Conservation (phyloP, 352 stramenopile genomes). For the Phytophthora capsici region DNA sequence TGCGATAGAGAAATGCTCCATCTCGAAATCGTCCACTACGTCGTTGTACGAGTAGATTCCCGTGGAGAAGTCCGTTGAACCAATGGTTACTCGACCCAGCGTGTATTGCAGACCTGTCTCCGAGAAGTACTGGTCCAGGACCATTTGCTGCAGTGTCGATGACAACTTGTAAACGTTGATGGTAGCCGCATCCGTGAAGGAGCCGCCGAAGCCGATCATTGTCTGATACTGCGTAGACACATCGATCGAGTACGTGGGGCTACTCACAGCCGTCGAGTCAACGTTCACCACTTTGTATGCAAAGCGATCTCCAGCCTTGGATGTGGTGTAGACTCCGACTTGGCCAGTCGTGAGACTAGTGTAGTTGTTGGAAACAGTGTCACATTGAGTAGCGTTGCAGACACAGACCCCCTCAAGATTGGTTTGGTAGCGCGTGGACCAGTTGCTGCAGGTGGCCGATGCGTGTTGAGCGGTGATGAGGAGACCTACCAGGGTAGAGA, state of each 20-base stretch:
- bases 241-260: slow-evolving; percentile 58
- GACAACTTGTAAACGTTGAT: slow-evolving; percentile 84
- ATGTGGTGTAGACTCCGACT: slow-evolving; percentile 54
- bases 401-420: slow-evolving; percentile 58
- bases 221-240: slow-evolving; percentile 67
- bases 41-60: slow-evolving; percentile 89
- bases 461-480: slow-evolving; percentile 15
- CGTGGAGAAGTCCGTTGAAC: slow-evolving; percentile 86
- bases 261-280: slow-evolving; percentile 29
- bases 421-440: slow-evolving; percentile 51
- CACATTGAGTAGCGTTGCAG: slow-evolving; percentile 58
- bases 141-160: slow-evolving; percentile 56
- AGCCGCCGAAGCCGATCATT: slow-evolving; percentile 89
- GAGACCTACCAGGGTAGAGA: not conserved
- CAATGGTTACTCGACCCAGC: slow-evolving; percentile 86
- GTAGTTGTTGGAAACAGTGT: slow-evolving; percentile 62
- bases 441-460: slow-evolving; percentile 42
- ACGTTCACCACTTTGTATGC: slow-evolving; percentile 41
- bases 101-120: slow-evolving; percentile 81
- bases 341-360: slow-evolving; percentile 40
- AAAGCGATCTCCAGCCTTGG: slow-evolving; percentile 57
- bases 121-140: slow-evolving; percentile 85
- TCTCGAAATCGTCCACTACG: slow-evolving; percentile 77
- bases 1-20: slow-evolving; percentile 82
- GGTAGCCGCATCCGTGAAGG: slow-evolving; percentile 90